A percentile compares a stretch with the other conserved stretches of the same genome.
Evolutionary conservation across 345 rosid species (phyloP).

Genomic region (Alliaria petiolata): DNA sequence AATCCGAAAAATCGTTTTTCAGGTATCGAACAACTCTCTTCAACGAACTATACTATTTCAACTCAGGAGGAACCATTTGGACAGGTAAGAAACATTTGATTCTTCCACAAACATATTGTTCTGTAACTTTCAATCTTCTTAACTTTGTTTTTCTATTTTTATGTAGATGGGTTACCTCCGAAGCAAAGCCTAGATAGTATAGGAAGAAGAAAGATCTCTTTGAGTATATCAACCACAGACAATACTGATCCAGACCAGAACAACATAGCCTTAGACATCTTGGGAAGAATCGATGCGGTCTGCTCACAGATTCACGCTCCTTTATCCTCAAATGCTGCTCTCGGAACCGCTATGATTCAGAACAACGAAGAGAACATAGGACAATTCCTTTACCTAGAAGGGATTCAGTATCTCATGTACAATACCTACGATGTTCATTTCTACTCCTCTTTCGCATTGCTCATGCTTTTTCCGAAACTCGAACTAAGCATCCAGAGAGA

Average conservation of each 20-base stretch:
- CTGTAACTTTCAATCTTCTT: neutral
- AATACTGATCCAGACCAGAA: conserved; percentile 36
- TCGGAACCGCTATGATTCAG: conserved; percentile 59
- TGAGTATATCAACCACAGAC: conserved; percentile 37
- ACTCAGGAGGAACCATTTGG: conserved; percentile 93
- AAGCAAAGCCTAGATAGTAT: conserved; percentile 54
- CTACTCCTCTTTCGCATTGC: conserved; percentile 72
- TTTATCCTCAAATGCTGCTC: conserved; percentile 49
- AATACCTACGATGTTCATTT: conserved; percentile 81
- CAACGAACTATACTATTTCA: conserved; percentile 92
- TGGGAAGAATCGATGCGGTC: conserved; percentile 64
- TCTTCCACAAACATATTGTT: neutral
- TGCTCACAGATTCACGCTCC: conserved; percentile 61
- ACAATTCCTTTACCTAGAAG: conserved; percentile 78
- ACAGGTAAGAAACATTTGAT: conserved; percentile 56
- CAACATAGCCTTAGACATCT: conserved; percentile 52
- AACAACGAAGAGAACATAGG: conserved; percentile 81
- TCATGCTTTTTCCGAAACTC: conserved; percentile 70
- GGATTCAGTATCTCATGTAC: conserved; percentile 67
- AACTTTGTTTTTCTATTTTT: neutral
- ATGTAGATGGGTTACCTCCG: conserved; percentile 79
- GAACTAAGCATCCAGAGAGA: conserved; percentile 81
- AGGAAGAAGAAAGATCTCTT: conserved; percentile 56
- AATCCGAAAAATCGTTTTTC: conserved; percentile 6
- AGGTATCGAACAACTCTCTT: conserved; percentile 89